Conservation (phyloP, 305 asterid species). For the Fraxinus sp. region DNA sequence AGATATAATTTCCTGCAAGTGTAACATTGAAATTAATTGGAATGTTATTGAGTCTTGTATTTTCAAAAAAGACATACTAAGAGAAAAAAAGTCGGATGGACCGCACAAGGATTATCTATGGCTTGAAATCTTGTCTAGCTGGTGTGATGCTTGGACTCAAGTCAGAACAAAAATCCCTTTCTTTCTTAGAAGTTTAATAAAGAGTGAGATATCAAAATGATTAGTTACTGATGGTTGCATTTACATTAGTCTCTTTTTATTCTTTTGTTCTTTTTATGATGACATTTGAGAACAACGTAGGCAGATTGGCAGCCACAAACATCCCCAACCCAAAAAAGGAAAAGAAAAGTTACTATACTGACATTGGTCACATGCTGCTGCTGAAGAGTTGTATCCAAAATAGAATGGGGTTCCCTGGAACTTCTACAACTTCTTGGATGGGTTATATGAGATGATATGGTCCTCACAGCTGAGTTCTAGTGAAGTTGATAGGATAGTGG, state of each 20-base stretch:
- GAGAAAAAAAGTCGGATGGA: conserved; percentile 10
- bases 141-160: conserved; percentile 18
- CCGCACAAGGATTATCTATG: background rate
- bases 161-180: background rate
- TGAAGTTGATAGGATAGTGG: background rate
- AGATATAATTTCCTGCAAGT: background rate
- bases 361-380: background rate
- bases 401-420: conserved; percentile 14
- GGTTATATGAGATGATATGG: conserved; percentile 6
- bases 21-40: conserved; percentile 18
- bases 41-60: conserved; percentile 5
- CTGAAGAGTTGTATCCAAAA: conserved; percentile 16
- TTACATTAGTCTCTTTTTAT: background rate
- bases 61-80: background rate
- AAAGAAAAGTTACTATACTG: background rate
- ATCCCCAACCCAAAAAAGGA: background rate
- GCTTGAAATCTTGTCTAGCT: conserved; percentile 7
- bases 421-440: conserved; percentile 18
- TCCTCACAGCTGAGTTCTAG: conserved; percentile 9
- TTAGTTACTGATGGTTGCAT: background rate
- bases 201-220: conserved; percentile 10
- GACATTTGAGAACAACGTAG: background rate
- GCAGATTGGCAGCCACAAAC: background rate
- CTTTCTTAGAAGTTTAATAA: background rate
- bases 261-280: background rate